A percentile compares a stretch with the other conserved stretches of the same genome.
phyloP scores from a whole-genome alignment of 2,329 filamentous ascomycete genomes.

The Sphaceloma murrayae region DNA sequence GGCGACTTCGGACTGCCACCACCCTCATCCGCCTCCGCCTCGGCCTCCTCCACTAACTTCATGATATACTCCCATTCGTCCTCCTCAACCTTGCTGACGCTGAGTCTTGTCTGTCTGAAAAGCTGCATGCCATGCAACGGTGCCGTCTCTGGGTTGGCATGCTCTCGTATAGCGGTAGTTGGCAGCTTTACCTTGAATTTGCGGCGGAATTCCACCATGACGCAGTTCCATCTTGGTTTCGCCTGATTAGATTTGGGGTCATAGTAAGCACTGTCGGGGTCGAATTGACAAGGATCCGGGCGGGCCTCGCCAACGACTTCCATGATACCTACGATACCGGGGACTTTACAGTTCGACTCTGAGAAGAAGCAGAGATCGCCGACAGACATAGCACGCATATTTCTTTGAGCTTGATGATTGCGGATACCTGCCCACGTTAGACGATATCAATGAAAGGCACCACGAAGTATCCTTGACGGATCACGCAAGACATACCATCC shows the following conservation, averaged over 20 bases:
- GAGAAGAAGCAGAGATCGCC: constrained; percentile 96
- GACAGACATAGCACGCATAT: constrained; percentile 81
- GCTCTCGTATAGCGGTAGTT: constrained; percentile 60
- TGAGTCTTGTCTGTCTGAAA: constrained; percentile 70
- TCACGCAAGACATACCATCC: constrained; percentile 74
- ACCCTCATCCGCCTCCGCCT: constrained; percentile 4
- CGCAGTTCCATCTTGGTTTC: constrained; percentile 75
- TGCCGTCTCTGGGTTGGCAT: constrained; percentile 49
- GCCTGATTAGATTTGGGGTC: constrained; percentile 57
- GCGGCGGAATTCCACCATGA: constrained; percentile 76
- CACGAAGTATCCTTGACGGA: no score
- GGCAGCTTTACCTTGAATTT: constrained; percentile 64
- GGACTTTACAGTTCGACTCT: constrained; percentile 84
- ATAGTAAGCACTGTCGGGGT: constrained; percentile 68
- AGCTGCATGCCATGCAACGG: constrained; percentile 55
- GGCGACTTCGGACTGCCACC: constrained; percentile 8
- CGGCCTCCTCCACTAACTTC: constrained; percentile 25
- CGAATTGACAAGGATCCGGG: constrained; percentile 65
- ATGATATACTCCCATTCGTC: constrained; percentile 58
- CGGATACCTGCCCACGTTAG: constrained; percentile 35
- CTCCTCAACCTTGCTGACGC: constrained; percentile 59
- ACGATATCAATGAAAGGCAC: no score
- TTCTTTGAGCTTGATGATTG: constrained; percentile 61
- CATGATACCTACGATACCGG: constrained; percentile 57
- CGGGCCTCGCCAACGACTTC: constrained; percentile 78